phyloP scores from a whole-genome alignment of 257 asterid genomes.

The Forsythia viridissima region DNA sequence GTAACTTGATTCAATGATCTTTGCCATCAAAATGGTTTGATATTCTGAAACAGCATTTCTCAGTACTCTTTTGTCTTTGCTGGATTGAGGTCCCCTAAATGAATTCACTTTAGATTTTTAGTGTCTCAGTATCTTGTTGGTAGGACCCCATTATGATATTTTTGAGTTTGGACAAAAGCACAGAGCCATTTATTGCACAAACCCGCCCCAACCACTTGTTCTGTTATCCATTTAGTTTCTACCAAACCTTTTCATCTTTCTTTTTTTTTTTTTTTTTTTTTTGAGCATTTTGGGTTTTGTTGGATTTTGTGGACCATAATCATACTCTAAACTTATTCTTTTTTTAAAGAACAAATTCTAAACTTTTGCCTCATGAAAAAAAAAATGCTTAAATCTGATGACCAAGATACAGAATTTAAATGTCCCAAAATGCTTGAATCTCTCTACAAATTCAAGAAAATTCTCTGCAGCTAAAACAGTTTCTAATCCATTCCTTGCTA shows the following conservation, averaged over 20 bases:
- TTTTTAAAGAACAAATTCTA: no score
- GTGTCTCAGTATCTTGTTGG: slow-evolving; percentile 34
- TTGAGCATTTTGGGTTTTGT: no score
- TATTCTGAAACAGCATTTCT: slow-evolving; percentile 30
- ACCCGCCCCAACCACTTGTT: slow-evolving; percentile 51
- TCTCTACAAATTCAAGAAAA: background rate
- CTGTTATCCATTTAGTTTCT: background rate
- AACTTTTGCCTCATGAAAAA: no score
- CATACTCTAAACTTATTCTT: no score
- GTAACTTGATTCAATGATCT: slow-evolving; percentile 28
- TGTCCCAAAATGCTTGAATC: background rate
- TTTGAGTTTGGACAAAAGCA: slow-evolving; percentile 18
- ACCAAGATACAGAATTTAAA: background rate
- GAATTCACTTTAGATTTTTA: slow-evolving; percentile 32
- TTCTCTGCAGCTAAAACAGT: background rate
- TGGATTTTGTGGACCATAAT: no score
- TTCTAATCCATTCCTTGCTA: background rate
- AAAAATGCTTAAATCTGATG: background rate
- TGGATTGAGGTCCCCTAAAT: slow-evolving; percentile 37
- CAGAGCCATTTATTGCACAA: slow-evolving; percentile 30
- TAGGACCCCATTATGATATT: slow-evolving; percentile 39
- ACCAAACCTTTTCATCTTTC: background rate
- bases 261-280: no score
- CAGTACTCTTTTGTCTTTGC: slow-evolving; percentile 15
- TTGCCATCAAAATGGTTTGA: slow-evolving; percentile 27